Base-by-base conservation (phyloP, 495 filamentous ascomycete genomes). In the Aspergillus leporis region DNA sequence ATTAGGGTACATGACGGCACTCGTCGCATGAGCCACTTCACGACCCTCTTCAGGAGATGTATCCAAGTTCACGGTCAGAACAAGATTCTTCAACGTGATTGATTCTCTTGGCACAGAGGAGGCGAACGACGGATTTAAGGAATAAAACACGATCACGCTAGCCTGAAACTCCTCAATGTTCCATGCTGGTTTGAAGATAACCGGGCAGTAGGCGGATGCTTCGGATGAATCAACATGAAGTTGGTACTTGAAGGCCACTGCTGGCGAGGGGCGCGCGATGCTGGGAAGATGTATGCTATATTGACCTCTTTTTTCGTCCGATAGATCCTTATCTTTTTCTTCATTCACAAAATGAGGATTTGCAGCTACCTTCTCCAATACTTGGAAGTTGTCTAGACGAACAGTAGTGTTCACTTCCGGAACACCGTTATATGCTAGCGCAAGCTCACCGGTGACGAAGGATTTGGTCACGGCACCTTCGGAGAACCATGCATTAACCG, bases 221-320 rank as follows among this genome's bases (percentile, higher is more conserved):
- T 83, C 83, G 18, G 74, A 60, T 46, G 81, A 80, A 30, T 94
- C 88, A 30, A 92, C 69, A 62, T 96, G 91, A n/a, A 97, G 77
- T 70, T 93, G 90, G 69, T 98, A 98, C 60, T 93, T 97, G 78
- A 98, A 98, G 31, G 90, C 94, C 3, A 94, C 87, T 0, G 89
- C 81, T 7, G 78, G 78, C 47, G 72, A 66, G 12, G 90, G 87
- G 56, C 85, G 88, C 49, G 84, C 79, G 53, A 97, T 82, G 61
- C 83, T 87, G 9, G 85, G 78, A 2, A 91, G 70, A 61, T 90
- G 84, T 45, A 98, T 75, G 5, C 78, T 82, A 73, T 96, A 99
- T 66, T 94, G 89, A 46, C 93, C 94, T 9, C 89, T 78, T 56
- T 81, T 87, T 38, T 91, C 87, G 18, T 77, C 76, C 4, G 68